Evolutionary conservation across 768 basidiomycete genomes (phyloP).

Genomic region (Agrocybe chaxingu): DNA sequence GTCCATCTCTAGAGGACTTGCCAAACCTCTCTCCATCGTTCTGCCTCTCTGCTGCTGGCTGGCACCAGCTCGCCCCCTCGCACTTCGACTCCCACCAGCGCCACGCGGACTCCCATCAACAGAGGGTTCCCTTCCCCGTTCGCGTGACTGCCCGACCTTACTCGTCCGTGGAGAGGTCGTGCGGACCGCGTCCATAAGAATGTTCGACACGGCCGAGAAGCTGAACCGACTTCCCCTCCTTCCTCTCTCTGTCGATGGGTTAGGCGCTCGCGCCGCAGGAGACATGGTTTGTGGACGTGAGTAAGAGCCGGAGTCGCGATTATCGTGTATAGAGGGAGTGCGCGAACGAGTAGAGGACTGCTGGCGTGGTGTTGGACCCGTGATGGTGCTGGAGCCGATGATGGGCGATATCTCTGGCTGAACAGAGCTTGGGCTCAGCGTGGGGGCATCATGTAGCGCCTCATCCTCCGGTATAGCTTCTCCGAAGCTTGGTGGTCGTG

Average conservation of each 20-base stretch:
- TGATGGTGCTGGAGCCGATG: background rate
- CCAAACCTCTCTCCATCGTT: constrained; percentile 24
- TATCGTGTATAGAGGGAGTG: constrained; percentile 2
- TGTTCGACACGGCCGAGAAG: constrained; percentile 48
- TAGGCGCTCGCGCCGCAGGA: too few species aligned
- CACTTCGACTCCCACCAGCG: background rate
- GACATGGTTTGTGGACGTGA: background rate
- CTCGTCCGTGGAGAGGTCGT: constrained; percentile 38
- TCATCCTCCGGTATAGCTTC: constrained; percentile 25
- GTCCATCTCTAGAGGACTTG: background rate
- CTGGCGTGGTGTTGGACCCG: too few species aligned
- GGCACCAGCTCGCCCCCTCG: background rate
- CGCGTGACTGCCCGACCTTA: constrained; percentile 12
- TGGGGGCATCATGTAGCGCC: constrained; percentile 17
- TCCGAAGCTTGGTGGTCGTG: constrained; percentile 39
- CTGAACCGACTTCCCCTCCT: constrained; percentile 43
- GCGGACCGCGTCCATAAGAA: constrained; percentile 46
- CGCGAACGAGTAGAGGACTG: constrained; percentile 1
- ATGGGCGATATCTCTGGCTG: background rate
- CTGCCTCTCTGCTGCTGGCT: constrained; percentile 24
- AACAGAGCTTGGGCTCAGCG: constrained; percentile 1
- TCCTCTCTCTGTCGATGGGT: constrained; percentile 3
- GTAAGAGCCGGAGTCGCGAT: too few species aligned
- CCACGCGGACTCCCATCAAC: constrained; percentile 5
- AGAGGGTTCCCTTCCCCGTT: constrained; percentile 20